phyloP scores from a whole-genome alignment of 2,329 filamentous ascomycete species.

The Bipolaris sorokiniana region DNA sequence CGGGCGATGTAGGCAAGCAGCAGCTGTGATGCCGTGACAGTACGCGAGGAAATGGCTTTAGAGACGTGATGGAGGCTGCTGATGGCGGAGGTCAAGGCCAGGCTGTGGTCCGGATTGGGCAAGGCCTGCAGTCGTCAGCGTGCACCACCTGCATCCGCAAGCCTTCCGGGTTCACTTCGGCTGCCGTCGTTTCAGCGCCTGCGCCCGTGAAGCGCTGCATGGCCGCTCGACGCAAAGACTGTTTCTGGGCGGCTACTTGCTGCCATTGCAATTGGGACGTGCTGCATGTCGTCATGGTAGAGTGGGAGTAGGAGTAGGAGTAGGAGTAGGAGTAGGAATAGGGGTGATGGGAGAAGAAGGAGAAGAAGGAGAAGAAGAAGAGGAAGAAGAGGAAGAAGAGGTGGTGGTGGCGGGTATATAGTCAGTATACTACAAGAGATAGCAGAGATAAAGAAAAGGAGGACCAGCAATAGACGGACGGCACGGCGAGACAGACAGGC shows the following conservation, averaged over 20 bases:
- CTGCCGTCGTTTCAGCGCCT: slow-evolving; percentile 6
- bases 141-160: background rate
- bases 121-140: slow-evolving; percentile 24
- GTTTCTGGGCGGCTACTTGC: slow-evolving; percentile 35
- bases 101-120: slow-evolving; percentile 11
- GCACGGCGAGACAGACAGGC: too few relatives aligned
- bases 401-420: too few relatives aligned
- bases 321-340: too few relatives aligned
- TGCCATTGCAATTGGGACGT: slow-evolving; percentile 41
- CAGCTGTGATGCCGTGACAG: slow-evolving; percentile 37
- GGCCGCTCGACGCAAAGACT: slow-evolving; percentile 31
- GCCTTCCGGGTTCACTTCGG: slow-evolving; percentile 11
- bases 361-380: background rate
- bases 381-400: background rate
- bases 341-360: background rate
- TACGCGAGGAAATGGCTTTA: slow-evolving; percentile 33
- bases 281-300: slow-evolving; percentile 19
- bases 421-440: background rate
- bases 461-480: background rate
- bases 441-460: background rate
- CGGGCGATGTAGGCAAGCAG: slow-evolving; percentile 40
- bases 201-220: slow-evolving; percentile 31
- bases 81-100: slow-evolving; percentile 16
- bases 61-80: slow-evolving; percentile 30
- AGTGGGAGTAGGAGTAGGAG: background rate